Evolutionary conservation across 2,329 filamentous ascomycete genomes (phyloP).

Genomic region (Xylariales sp.): DNA sequence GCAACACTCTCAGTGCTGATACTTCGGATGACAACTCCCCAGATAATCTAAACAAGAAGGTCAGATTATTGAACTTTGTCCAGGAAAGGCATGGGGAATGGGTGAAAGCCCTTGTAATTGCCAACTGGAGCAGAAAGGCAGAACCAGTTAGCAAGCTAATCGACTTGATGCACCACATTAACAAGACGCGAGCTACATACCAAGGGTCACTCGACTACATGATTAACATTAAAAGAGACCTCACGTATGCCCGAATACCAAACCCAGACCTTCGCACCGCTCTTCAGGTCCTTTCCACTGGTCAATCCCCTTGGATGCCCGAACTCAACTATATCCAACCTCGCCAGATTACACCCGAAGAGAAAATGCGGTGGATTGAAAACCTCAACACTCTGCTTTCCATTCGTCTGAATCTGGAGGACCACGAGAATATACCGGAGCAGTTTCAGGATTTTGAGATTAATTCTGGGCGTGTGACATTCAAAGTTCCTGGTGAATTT

Average conservation of each 20-base stretch:
- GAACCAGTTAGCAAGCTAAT: conserved; percentile 87
- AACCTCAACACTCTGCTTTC: conserved; percentile 87
- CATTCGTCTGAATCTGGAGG: conserved; percentile 85
- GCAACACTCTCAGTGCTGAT: conserved; percentile 57
- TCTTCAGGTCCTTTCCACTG: conserved; percentile 83
- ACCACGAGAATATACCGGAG: conserved; percentile 79
- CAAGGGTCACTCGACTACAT: conserved; percentile 70
- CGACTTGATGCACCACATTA: conserved; percentile 82
- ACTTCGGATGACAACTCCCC: conserved; percentile 66
- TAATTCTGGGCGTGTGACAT: conserved; percentile 88
- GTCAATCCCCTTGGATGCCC: conserved; percentile 81
- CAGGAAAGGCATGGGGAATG: conserved; percentile 86
- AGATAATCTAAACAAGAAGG: conserved; percentile 81
- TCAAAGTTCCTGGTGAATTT: conserved; percentile 84
- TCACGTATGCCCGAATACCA: conserved; percentile 79
- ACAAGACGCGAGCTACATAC: conserved; percentile 70
- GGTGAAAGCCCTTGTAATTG: conserved; percentile 90
- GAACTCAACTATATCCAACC: conserved; percentile 84
- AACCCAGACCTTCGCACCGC: conserved; percentile 94
- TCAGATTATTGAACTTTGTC: conserved; percentile 78
- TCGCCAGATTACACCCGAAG: conserved; percentile 74
- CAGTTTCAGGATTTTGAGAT: conserved; percentile 83
- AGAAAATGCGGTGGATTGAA: conserved; percentile 79
- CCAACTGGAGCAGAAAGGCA: conserved; percentile 87
- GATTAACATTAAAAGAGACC: conserved; percentile 77